A percentile compares a stretch with the other conserved stretches of the same genome.
phyloP scores from a whole-genome alignment of 179 eudicot genomes.

The Silene coronaria region DNA sequence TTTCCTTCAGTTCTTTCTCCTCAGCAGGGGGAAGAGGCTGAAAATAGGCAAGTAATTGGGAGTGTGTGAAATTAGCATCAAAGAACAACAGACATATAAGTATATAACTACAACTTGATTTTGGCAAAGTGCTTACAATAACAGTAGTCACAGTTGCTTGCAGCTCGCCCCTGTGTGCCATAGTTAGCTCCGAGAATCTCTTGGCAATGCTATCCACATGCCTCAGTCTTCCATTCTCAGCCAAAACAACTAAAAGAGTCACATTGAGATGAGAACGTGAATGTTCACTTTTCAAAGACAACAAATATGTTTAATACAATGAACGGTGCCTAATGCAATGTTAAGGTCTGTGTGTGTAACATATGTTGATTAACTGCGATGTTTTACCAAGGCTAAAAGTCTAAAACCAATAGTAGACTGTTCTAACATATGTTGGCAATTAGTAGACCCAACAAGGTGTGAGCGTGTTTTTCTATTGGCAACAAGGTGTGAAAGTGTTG shows the following conservation, averaged over 20 bases:
- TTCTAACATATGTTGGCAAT: too few relatives aligned
- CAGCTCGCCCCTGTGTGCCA: slow-evolving; percentile 87
- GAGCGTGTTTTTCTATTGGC: too few relatives aligned
- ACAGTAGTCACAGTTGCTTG: slow-evolving; percentile 68
- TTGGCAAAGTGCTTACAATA: slow-evolving; percentile 51
- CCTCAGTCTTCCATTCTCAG: slow-evolving; percentile 69
- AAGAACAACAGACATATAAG: not conserved
- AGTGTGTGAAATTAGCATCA: not conserved
- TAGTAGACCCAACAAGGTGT: too few relatives aligned
- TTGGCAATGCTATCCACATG: slow-evolving; percentile 48
- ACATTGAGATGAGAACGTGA: not conserved
- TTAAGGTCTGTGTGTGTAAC: not conserved
- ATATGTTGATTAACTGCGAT: not conserved
- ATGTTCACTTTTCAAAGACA: not conserved
- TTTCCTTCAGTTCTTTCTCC: slow-evolving; percentile 88
- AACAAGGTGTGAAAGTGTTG: too few relatives aligned
- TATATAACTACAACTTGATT: not conserved
- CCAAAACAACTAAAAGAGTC: slow-evolving; percentile 46
- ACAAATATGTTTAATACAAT: too few relatives aligned
- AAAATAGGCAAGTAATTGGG: not conserved
- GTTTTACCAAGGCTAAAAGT: not conserved
- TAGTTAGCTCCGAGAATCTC: slow-evolving; percentile 72
- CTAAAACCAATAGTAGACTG: too few relatives aligned
- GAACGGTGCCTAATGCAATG: not conserved
- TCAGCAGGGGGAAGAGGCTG: slow-evolving; percentile 81